A percentile compares a stretch with the other conserved stretches of the same genome.
Conservation (phyloP, 2,329 filamentous ascomycete species). For the Bipolaris bicolor region DNA sequence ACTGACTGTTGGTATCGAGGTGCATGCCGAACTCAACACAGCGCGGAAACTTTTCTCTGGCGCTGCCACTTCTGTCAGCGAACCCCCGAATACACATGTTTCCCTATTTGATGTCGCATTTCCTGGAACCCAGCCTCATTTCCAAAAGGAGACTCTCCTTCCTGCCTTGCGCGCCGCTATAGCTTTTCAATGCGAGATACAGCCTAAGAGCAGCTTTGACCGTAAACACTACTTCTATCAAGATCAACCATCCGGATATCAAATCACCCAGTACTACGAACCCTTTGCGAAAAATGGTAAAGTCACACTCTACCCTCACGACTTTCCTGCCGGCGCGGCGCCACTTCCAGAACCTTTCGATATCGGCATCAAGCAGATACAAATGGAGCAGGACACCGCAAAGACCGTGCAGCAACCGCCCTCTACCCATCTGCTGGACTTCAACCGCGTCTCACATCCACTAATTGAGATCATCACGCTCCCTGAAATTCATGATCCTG, state of each 20-base stretch:
- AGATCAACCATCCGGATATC: constrained; percentile 95
- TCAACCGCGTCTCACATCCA: constrained; percentile 90
- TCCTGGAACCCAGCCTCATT: constrained; percentile 84
- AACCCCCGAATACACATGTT: constrained; percentile 82
- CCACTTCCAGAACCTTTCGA: constrained; percentile 68
- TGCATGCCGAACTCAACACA: constrained; percentile 95
- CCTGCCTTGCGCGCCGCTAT: constrained; percentile 90
- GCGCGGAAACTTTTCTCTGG: constrained; percentile 86
- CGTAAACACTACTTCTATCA: constrained; percentile 99
- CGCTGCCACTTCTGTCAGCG: constrained; percentile 57
- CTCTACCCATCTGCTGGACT: constrained; percentile 80
- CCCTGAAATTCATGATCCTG: constrained; percentile 84
- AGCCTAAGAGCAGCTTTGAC: constrained; percentile 82
- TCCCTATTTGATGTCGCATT: constrained; percentile 87
- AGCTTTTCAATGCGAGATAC: constrained; percentile 79
- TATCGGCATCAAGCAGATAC: constrained; percentile 89
- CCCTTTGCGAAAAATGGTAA: constrained; percentile 72
- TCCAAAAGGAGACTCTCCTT: constrained; percentile 81
- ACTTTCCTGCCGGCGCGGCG: constrained; percentile 70
- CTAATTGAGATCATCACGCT: constrained; percentile 94
- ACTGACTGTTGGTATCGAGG: constrained; percentile 93
- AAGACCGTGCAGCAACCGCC: constrained; percentile 84
- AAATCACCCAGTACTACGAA: constrained; percentile 95
- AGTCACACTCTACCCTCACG: constrained; percentile 72
- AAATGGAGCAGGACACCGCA: constrained; percentile 97